phyloP scores from a whole-genome alignment of 176 grass and related monocot species.

The Oryza punctata region DNA sequence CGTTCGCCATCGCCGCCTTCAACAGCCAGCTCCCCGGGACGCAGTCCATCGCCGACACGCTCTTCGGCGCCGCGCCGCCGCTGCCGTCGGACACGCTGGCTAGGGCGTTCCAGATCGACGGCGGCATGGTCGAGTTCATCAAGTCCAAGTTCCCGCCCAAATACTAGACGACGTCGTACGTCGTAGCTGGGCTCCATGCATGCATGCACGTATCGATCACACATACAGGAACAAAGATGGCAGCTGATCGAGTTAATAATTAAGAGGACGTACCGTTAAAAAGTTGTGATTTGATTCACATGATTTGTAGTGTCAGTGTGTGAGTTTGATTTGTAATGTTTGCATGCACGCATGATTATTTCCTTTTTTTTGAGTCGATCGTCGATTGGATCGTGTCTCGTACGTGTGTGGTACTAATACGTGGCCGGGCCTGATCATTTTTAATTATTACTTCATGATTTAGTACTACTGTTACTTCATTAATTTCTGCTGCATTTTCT shows the following conservation, averaged over 20 bases:
- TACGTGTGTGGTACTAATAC: no score
- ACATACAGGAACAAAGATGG: background rate
- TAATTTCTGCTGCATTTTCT: background rate
- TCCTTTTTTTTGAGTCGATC: background rate
- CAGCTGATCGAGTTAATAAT: background rate
- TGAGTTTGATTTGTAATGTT: background rate
- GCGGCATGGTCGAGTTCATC: conserved; percentile 54
- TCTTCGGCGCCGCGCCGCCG: conserved; percentile 54
- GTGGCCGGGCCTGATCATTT: background rate
- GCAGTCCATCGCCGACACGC: conserved; percentile 39
- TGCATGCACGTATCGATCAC: no score
- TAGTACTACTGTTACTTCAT: background rate
- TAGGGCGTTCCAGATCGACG: conserved; percentile 58
- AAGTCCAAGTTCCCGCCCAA: conserved; percentile 57
- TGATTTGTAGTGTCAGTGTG: no score
- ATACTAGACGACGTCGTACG: background rate
- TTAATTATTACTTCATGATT: background rate
- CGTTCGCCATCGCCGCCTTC: conserved; percentile 50
- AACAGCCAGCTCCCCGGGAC: conserved; percentile 78
- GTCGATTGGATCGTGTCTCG: background rate
- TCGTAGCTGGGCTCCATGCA: background rate
- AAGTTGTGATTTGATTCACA: background rate
- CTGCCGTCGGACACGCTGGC: conserved; percentile 54
- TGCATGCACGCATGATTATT: background rate
- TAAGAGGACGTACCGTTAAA: background rate